These are phyloP conservation scores for Cordyceps cicadae DNA, from an alignment of 2,329 filamentous ascomycete genomes.

Conservation along the genomic window DNA sequence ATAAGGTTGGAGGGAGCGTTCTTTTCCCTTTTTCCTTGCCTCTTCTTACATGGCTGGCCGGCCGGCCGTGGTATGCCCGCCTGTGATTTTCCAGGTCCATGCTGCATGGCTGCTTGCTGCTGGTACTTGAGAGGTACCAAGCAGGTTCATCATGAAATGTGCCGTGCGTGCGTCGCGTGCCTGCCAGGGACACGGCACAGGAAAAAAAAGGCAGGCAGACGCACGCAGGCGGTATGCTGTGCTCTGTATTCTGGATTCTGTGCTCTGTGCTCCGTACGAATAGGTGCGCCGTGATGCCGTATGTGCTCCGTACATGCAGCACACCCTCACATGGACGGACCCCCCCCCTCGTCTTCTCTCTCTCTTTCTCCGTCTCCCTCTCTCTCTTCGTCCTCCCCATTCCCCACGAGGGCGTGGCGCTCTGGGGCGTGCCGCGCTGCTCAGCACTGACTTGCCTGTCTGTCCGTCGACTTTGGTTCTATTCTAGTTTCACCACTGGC, in stretches of 20 bases:
- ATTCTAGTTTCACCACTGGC: constrained; percentile 7
- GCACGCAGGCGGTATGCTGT: too few species aligned
- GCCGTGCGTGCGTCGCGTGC: neutral
- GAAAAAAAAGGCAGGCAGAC: neutral
- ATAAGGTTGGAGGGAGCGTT: neutral
- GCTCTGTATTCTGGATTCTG: neutral
- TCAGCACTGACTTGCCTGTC: neutral
- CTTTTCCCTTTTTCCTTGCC: neutral
- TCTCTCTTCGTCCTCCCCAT: too few species aligned
- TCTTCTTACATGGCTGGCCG: neutral
- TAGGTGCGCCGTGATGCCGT: too few species aligned
- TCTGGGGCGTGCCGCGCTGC: neutral
- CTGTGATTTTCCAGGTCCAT: neutral
- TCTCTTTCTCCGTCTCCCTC: neutral
- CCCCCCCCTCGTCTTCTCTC: neutral
- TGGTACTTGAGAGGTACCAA: neutral
- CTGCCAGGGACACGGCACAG: neutral
- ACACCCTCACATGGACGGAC: neutral
- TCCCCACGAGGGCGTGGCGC: neutral
- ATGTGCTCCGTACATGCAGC: neutral
- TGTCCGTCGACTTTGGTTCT: neutral
- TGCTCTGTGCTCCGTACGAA: neutral
- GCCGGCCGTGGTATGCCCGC: too few species aligned
- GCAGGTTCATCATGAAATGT: constrained; percentile 5
- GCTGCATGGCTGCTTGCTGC: too few species aligned